phyloP scores from a whole-genome alignment of 305 asterid genomes.

The Rubia peregrina region DNA sequence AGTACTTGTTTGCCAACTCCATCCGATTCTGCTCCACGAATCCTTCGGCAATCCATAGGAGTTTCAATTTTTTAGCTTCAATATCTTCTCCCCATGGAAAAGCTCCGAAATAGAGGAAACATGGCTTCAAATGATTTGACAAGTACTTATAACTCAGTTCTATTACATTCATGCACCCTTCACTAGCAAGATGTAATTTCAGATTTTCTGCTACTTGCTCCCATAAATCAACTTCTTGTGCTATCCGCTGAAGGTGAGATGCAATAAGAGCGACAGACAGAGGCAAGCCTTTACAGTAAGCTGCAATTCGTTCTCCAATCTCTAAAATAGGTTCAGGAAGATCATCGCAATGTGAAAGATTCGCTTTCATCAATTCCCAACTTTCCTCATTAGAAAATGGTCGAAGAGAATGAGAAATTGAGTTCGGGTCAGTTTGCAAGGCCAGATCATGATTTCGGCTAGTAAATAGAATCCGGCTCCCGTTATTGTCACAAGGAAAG shows the following conservation, averaged over 20 bases:
- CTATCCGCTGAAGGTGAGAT: not conserved
- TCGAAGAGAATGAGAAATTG: not conserved
- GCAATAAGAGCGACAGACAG: constrained; percentile 1
- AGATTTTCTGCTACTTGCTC: not conserved
- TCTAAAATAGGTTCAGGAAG: not conserved
- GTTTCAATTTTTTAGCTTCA: not conserved
- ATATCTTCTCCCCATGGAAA: constrained; percentile 1
- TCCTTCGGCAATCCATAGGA: constrained; percentile 21
- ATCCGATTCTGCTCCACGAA: not conserved
- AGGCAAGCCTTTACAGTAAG: constrained; percentile 15
- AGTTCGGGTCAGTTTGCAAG: not conserved
- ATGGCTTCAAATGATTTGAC: constrained; percentile 10
- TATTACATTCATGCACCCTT: not conserved
- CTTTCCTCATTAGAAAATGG: not conserved
- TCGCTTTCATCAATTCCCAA: constrained; percentile 10
- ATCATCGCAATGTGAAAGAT: not conserved
- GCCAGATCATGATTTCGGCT: constrained; percentile 3
- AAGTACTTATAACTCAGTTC: constrained; percentile 17
- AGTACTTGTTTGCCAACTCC: constrained; percentile 6
- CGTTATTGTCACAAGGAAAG: constrained; percentile 8
- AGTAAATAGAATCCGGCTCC: constrained; percentile 14
- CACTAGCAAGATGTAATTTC: not conserved
- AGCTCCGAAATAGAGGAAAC: constrained; percentile 11
- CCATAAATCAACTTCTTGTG: constrained; percentile 1
- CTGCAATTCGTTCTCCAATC: not conserved